These are phyloP conservation scores for Litchi chinensis DNA, from an alignment of 345 rosid species.

Conservation along the genomic window DNA sequence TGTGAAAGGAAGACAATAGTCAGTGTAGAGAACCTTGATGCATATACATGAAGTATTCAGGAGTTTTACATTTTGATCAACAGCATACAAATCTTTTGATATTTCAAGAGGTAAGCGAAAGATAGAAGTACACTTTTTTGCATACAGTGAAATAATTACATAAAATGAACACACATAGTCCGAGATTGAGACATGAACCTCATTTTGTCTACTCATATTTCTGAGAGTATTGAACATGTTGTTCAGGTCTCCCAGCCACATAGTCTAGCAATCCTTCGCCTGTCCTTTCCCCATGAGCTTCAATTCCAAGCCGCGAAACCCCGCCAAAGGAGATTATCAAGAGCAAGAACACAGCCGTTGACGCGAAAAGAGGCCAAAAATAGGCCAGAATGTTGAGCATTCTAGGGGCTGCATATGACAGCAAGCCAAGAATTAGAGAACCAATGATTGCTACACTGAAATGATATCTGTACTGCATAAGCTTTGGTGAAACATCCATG, in stretches of 20 bases:
- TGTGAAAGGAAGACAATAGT: neutral
- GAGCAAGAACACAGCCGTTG: slow-evolving; percentile 67
- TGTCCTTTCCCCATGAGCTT: slow-evolving; percentile 42
- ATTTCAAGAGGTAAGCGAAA: slow-evolving; percentile 5
- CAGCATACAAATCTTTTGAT: slow-evolving; percentile 5
- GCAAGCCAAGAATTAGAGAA: slow-evolving; percentile 31
- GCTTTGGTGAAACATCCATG: slow-evolving; percentile 56
- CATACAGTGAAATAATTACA: slow-evolving; percentile 17
- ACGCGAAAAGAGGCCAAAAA: slow-evolving; percentile 92
- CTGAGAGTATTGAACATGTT: slow-evolving; percentile 28
- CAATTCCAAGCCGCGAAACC: slow-evolving; percentile 44
- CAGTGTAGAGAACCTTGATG: neutral
- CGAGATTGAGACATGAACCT: neutral
- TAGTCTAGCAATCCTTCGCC: slow-evolving; percentile 70
- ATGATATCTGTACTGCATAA: slow-evolving; percentile 59
- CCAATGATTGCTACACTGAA: slow-evolving; percentile 36
- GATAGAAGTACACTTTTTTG: slow-evolving; percentile 7
- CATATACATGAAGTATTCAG: neutral
- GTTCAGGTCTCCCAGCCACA: slow-evolving; percentile 52
- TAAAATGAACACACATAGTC: neutral
- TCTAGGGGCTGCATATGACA: slow-evolving; percentile 63
- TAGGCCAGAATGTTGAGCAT: slow-evolving; percentile 53
- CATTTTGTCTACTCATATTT: slow-evolving; percentile 7
- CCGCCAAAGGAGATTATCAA: slow-evolving; percentile 64
- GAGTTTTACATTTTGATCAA: slow-evolving; percentile 2